These are phyloP conservation scores for Blastosporella zonata DNA, from an alignment of 1,284 basidiomycete species.

Conservation along the genomic window DNA sequence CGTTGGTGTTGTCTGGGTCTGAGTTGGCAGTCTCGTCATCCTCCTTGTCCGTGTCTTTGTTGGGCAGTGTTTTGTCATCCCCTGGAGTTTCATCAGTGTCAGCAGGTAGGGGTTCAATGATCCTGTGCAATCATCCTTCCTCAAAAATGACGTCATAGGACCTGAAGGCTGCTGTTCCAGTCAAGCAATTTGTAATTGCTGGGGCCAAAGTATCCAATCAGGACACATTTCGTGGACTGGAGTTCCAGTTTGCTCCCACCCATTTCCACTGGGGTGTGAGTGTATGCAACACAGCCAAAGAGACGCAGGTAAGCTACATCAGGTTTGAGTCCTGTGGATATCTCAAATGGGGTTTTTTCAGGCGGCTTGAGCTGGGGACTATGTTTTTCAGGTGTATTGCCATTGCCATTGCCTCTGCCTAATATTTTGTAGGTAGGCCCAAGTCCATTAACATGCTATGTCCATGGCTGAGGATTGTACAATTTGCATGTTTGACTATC, in stretches of 20 bases:
- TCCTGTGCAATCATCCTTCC: constrained; percentile 12
- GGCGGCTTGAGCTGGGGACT: constrained; percentile 5
- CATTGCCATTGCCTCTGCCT: constrained; percentile 6
- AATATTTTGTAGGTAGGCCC: not conserved
- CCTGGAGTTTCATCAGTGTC: not conserved
- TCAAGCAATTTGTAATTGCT: constrained; percentile 12
- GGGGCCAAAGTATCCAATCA: constrained; percentile 14
- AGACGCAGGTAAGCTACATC: constrained; percentile 16
- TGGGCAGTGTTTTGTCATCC: too few species aligned
- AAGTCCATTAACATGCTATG: constrained; percentile 1
- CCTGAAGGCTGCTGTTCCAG: not conserved
- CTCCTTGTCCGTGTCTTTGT: too few species aligned
- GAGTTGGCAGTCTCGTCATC: too few species aligned
- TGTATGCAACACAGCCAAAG: constrained; percentile 10
- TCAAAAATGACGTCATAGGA: constrained; percentile 12
- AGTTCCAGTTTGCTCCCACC: constrained; percentile 10
- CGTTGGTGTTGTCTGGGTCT: too few species aligned
- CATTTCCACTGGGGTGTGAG: not conserved
- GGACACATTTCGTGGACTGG: constrained; percentile 3
- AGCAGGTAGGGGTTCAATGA: not conserved
- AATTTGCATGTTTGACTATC: constrained; percentile 12
- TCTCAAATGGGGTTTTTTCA: constrained; percentile 3
- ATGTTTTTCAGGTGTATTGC: constrained; percentile 7
- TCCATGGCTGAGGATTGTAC: constrained; percentile 8
- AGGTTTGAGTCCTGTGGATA: constrained; percentile 6